Evolutionary conservation across 306 rosid genomes (phyloP).

Genomic region (Rosa multiflora): DNA sequence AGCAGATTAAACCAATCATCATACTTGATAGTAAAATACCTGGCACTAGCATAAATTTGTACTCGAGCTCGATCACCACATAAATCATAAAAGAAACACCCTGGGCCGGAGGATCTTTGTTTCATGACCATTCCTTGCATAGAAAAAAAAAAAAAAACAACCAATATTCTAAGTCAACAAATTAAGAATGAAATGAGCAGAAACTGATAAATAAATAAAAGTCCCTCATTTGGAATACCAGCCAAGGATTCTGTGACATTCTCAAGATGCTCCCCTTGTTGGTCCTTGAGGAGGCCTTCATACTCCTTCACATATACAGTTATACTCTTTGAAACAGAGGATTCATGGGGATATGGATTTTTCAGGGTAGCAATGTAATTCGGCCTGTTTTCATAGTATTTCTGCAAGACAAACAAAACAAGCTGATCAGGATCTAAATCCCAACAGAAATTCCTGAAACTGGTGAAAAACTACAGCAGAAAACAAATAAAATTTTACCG

Average conservation of each 20-base stretch:
- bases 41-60: background rate
- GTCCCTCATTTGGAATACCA: background rate
- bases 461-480: background rate
- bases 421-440: background rate
- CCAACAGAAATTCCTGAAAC: background rate
- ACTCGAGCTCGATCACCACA: background rate
- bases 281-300: background rate
- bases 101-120: background rate
- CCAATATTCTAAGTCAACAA: background rate
- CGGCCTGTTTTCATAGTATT: background rate
- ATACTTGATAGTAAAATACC: background rate
- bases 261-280: background rate
- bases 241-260: background rate
- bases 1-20: background rate
- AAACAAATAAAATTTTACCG: too few relatives aligned
- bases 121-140: background rate
- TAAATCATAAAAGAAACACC: background rate
- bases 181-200: background rate
- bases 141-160: too few relatives aligned
- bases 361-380: background rate
- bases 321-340: background rate
- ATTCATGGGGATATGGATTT: background rate
- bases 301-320: background rate
- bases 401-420: background rate
- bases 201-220: too few relatives aligned